phyloP scores from a whole-genome alignment of 2,329 filamentous ascomycete genomes.

The Aphanocladium album region DNA sequence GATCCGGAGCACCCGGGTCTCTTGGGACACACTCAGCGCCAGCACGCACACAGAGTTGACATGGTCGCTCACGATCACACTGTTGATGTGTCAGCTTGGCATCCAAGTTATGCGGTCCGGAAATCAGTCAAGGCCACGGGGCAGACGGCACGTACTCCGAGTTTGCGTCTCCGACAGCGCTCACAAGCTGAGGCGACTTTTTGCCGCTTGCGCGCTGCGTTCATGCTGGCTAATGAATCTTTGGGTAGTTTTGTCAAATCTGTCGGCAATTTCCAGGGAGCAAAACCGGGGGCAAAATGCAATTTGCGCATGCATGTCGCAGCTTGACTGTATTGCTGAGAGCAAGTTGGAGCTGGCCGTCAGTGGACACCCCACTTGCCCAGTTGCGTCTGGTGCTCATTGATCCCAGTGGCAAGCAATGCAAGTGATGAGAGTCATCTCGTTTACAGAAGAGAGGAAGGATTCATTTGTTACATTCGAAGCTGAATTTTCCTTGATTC shows the following conservation, averaged over 20 bases:
- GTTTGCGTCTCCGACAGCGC: conserved; percentile 10
- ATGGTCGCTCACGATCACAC: conserved; percentile 12
- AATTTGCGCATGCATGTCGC: background rate
- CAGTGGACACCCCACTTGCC: background rate
- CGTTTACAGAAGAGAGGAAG: too few species aligned
- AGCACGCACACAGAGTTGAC: conserved; percentile 12
- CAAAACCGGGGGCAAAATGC: too few species aligned
- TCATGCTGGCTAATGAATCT: background rate
- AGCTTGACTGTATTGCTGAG: background rate
- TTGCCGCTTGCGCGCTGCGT: conserved; percentile 10
- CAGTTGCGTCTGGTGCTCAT: background rate
- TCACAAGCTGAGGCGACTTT: conserved; percentile 12
- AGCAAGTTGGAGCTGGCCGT: background rate
- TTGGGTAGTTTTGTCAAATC: background rate
- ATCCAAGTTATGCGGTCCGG: too few species aligned
- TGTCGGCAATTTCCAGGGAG: background rate
- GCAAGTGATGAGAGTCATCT: too few species aligned
- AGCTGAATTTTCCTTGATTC: too few species aligned
- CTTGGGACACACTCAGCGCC: conserved; percentile 11
- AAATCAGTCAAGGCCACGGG: too few species aligned
- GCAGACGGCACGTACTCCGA: conserved; percentile 3
- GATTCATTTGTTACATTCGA: too few species aligned
- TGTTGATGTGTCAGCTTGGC: background rate
- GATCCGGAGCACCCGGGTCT: background rate
- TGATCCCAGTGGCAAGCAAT: too few species aligned